These are phyloP conservation scores for Ascosphaera acerosa DNA, from an alignment of 2,329 filamentous ascomycete species.

Conservation along the genomic window DNA sequence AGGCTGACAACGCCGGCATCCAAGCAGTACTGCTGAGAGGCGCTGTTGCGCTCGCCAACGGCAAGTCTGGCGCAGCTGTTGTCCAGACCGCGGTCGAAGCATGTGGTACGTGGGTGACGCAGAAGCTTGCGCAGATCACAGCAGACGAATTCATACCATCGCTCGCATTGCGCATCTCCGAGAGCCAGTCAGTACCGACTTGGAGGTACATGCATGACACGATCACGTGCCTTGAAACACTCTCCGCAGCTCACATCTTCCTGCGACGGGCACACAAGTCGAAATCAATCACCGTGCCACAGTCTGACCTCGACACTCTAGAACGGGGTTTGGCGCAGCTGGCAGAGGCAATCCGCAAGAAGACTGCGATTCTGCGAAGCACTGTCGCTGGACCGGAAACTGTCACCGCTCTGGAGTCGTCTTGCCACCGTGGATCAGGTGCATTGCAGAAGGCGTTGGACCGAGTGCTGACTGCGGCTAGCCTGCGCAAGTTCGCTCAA, in stretches of 20 bases:
- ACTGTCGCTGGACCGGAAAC: slow-evolving; percentile 16
- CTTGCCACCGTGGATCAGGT: slow-evolving; percentile 2
- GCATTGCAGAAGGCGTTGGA: slow-evolving; percentile 12
- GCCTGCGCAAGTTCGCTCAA: slow-evolving; percentile 20
- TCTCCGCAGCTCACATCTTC: slow-evolving; percentile 16
- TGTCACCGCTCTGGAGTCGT: slow-evolving; percentile 15
- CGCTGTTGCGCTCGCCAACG: slow-evolving; percentile 5
- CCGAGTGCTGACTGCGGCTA: slow-evolving; percentile 13
- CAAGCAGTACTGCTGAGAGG: slow-evolving; percentile 13
- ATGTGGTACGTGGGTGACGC: slow-evolving; percentile 4
- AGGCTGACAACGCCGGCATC: slow-evolving; percentile 13
- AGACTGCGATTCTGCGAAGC: slow-evolving; percentile 14
- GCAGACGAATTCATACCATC: not conserved
- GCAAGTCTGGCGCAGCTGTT: slow-evolving; percentile 10
- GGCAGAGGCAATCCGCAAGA: slow-evolving; percentile 13
- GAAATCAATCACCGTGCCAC: slow-evolving; percentile 10
- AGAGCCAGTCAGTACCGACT: slow-evolving; percentile 12
- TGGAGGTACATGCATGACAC: slow-evolving; percentile 19
- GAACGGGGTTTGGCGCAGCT: slow-evolving; percentile 9
- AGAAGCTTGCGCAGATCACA: slow-evolving; percentile 2
- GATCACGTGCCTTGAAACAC: slow-evolving; percentile 16
- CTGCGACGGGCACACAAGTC: slow-evolving; percentile 11
- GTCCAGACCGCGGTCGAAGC: slow-evolving; percentile 7
- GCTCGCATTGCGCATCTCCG: slow-evolving; percentile 4
- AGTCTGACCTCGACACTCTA: slow-evolving; percentile 13